Percentiles rank a stretch among this genome's conserved stretches.
Evolutionary conservation across 2,329 filamentous ascomycete genomes (phyloP).

Genomic region (Neonectria punicea): DNA sequence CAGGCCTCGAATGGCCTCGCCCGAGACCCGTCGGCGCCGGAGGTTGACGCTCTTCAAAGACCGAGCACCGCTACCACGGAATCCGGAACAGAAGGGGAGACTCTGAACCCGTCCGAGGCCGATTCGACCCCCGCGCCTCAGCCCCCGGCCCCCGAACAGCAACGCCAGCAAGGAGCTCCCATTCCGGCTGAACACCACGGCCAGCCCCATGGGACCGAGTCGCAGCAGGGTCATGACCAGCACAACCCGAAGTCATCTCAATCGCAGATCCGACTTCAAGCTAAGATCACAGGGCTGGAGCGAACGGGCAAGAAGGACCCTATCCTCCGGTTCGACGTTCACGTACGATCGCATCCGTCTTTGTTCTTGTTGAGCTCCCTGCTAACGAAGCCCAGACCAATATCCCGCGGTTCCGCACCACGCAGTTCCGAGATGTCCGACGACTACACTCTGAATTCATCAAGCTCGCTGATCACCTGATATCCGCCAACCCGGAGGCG

Average conservation of each 20-base stretch:
- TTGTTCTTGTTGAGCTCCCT: neutral
- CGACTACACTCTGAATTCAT: conserved; percentile 95
- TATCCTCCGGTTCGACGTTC: conserved; percentile 93
- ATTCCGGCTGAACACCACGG: conserved; percentile 45
- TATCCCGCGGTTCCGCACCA: conserved; percentile 96
- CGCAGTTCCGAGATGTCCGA: conserved; percentile 96
- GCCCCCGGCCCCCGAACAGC: conserved; percentile 28
- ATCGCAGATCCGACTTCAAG: conserved; percentile 86
- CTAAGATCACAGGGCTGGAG: conserved; percentile 94
- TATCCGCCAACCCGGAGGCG: conserved; percentile 97
- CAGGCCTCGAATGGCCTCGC: conserved; percentile 57
- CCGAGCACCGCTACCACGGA: conserved; percentile 59
- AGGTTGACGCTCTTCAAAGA: conserved; percentile 55
- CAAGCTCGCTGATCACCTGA: conserved; percentile 94
- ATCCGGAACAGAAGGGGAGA: conserved; percentile 55
- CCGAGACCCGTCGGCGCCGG: conserved; percentile 47
- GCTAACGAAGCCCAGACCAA: conserved; percentile 76
- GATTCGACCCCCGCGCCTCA: conserved; percentile 32
- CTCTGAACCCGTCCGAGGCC: conserved; percentile 32
- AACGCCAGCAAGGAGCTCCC: conserved; percentile 24
- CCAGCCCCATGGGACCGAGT: conserved; percentile 30
- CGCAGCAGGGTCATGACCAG: conserved; percentile 50
- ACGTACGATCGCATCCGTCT: conserved; percentile 67
- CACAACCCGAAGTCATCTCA: conserved; percentile 68
- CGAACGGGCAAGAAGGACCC: conserved; percentile 95